Percentiles rank a stretch among this genome's conserved stretches.
Conservation (phyloP, 148 eudicot species). For the Rhododendron simsii region DNA sequence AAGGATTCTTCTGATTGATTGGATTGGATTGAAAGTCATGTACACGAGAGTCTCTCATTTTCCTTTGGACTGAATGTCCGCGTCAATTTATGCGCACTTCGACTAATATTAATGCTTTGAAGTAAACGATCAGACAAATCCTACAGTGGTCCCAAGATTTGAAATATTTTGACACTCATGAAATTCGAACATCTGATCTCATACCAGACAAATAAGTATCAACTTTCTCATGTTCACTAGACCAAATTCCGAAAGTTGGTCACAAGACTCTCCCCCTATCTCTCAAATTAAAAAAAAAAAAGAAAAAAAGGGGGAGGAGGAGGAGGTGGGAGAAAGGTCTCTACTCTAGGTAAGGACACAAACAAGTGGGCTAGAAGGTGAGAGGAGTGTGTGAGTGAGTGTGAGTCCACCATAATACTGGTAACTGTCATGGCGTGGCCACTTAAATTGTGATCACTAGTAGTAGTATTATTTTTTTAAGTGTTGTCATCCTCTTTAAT, state of each 20-base stretch:
- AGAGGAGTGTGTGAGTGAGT: neutral
- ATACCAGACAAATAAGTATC: too few relatives aligned
- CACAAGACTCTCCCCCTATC: neutral
- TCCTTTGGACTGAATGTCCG: too few relatives aligned
- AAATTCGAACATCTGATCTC: too few relatives aligned
- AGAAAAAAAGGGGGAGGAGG: neutral
- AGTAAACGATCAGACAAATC: too few relatives aligned
- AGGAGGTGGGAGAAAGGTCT: neutral
- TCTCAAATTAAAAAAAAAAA: neutral
- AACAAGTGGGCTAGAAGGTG: slow-evolving; percentile 5
- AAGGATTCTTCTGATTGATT: neutral
- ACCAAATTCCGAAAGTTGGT: neutral
- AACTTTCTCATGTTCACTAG: too few relatives aligned
- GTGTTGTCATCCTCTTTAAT: neutral
- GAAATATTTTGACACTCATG: too few relatives aligned
- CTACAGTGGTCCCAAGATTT: too few relatives aligned
- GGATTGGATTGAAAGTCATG: neutral
- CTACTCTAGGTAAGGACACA: neutral
- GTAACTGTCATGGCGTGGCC: slow-evolving; percentile 3
- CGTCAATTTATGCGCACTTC: too few relatives aligned
- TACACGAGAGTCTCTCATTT: neutral
- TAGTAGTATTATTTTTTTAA: neutral
- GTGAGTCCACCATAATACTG: neutral
- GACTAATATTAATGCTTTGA: too few relatives aligned
- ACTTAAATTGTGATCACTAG: neutral